Evolutionary conservation across 768 basidiomycete genomes (phyloP).

Genomic region (Pleurotus citrinopileatus): DNA sequence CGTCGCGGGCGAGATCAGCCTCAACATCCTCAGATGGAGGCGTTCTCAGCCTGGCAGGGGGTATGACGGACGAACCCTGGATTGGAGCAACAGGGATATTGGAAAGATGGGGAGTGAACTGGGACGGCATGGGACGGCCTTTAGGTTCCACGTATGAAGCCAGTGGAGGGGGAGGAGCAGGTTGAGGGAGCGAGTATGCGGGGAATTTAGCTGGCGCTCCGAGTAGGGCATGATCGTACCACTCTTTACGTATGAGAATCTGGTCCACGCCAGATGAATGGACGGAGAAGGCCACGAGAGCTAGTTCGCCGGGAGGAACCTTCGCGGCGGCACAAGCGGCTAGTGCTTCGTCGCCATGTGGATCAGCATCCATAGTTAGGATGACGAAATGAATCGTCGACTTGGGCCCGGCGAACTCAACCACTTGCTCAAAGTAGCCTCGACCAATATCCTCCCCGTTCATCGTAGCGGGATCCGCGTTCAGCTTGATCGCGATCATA

Average conservation of each 20-base stretch:
- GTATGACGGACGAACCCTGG: slow-evolving; percentile 17
- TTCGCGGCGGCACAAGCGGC: slow-evolving; percentile 85
- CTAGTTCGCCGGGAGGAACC: slow-evolving; percentile 69
- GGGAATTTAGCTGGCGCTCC: slow-evolving; percentile 64
- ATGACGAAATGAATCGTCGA: slow-evolving; percentile 89
- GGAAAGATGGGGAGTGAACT: slow-evolving; percentile 22
- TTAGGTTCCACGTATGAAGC: slow-evolving; percentile 18
- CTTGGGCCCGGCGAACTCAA: slow-evolving; percentile 81
- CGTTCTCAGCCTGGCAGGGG: slow-evolving; percentile 52
- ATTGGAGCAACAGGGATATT: slow-evolving; percentile 21
- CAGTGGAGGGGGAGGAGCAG: slow-evolving; percentile 16
- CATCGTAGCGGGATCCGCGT: slow-evolving; percentile 57
- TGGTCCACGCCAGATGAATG: slow-evolving; percentile 89
- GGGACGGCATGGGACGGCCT: slow-evolving; percentile 24
- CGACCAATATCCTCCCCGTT: slow-evolving; percentile 59
- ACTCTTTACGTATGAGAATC: slow-evolving; percentile 81
- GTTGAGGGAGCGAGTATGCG: slow-evolving; percentile 32
- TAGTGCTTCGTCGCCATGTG: slow-evolving; percentile 76
- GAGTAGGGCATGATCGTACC: slow-evolving; percentile 70
- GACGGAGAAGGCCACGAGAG: slow-evolving; percentile 85
- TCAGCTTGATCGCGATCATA: slow-evolving; percentile 76
- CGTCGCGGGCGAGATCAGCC: slow-evolving; percentile 59
- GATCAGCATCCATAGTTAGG: slow-evolving; percentile 80
- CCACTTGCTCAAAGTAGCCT: slow-evolving; percentile 75
- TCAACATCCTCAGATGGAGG: slow-evolving; percentile 78